phyloP scores from a whole-genome alignment of 2,329 filamentous ascomycete genomes.

The Akanthomyces muscarius region DNA sequence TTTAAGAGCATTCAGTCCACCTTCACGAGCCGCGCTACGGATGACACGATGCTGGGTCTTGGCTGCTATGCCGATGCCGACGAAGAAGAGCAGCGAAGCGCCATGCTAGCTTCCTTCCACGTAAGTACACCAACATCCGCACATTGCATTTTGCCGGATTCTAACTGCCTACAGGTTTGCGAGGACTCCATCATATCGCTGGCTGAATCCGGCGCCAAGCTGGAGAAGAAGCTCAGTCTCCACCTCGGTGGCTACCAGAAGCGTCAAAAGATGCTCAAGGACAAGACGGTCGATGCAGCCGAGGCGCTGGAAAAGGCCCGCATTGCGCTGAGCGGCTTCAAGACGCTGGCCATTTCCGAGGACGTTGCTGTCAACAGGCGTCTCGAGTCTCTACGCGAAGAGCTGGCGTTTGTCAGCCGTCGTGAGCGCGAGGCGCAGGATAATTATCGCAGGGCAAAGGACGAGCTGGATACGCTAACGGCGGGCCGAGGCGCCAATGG shows the following conservation, averaged over 20 bases:
- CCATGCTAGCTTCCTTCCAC: constrained; percentile 70
- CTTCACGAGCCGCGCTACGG: constrained; percentile 51
- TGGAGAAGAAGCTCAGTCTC: constrained; percentile 88
- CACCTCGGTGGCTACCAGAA: constrained; percentile 89
- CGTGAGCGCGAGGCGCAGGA: constrained; percentile 91
- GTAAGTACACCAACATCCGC: constrained; percentile 41
- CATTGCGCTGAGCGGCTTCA: constrained; percentile 68
- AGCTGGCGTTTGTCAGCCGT: constrained; percentile 74
- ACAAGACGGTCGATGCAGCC: constrained; percentile 74
- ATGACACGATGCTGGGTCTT: constrained; percentile 68
- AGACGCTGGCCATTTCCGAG: constrained; percentile 73
- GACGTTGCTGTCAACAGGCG: constrained; percentile 69
- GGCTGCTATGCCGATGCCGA: constrained; percentile 76
- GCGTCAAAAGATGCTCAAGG: constrained; percentile 72
- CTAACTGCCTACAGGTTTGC: constrained; percentile 48
- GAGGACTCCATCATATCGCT: constrained; percentile 69
- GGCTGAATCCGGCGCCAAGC: constrained; percentile 77
- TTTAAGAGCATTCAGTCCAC: constrained; percentile 49
- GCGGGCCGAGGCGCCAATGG: constrained; percentile 16
- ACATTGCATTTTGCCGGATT: neutral
- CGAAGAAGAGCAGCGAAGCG: constrained; percentile 60
- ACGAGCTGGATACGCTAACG: constrained; percentile 67
- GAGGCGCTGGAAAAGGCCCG: constrained; percentile 70
- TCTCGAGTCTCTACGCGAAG: constrained; percentile 71
- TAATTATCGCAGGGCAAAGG: constrained; percentile 68